A percentile compares a stretch with the other conserved stretches of the same genome.
Evolutionary conservation across 805 yeast genomes (phyloP).

Genomic region (Zygosaccharomyces gambellarensis): DNA sequence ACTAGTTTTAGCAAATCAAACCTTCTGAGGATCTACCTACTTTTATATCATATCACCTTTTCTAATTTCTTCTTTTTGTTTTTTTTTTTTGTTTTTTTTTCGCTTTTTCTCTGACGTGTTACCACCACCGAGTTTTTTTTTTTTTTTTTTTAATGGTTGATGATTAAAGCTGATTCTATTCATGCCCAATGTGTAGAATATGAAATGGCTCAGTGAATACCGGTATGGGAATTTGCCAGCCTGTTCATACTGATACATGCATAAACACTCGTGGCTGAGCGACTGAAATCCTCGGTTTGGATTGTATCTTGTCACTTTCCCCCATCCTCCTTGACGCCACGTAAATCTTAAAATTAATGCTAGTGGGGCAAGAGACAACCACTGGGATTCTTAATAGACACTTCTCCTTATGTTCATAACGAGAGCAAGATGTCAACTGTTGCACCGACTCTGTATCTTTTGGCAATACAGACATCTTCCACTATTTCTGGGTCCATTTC

Average conservation of each 20-base stretch:
- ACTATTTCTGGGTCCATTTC: constrained; percentile 61
- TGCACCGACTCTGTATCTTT: constrained; percentile 61
- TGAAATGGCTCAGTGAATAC: background rate
- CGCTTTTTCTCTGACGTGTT: background rate
- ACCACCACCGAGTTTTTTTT: background rate
- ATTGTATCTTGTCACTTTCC: background rate
- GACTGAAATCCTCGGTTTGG: background rate
- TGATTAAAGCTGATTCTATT: background rate
- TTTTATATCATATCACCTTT: background rate
- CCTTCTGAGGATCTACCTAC: background rate
- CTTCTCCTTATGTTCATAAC: constrained; percentile 11
- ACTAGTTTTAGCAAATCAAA: background rate
- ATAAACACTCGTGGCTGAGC: background rate
- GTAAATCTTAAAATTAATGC: background rate
- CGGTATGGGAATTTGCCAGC: background rate
- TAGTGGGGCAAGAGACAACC: no score
- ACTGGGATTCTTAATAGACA: no score
- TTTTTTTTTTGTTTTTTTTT: background rate
- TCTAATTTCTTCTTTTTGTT: background rate
- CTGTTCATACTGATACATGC: background rate
- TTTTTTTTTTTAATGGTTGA: background rate
- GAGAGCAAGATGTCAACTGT: constrained; percentile 55
- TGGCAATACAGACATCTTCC: constrained; percentile 63
- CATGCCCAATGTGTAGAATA: background rate
- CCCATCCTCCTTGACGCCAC: background rate